These are phyloP conservation scores for Alternaria triticina DNA, from an alignment of 2,329 filamentous ascomycete species.

Conservation along the genomic window DNA sequence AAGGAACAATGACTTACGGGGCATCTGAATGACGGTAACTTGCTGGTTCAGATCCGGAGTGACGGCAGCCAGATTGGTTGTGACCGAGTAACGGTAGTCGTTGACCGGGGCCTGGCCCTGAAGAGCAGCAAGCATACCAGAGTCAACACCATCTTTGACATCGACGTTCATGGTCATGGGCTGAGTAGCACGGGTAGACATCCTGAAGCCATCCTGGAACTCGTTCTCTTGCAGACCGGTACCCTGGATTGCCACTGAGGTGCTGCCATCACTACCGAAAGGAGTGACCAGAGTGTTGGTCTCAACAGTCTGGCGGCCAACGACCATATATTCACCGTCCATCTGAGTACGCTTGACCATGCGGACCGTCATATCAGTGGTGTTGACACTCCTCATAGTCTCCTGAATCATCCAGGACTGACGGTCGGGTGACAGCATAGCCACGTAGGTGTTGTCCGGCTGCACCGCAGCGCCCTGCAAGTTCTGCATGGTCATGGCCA, in stretches of 20 bases:
- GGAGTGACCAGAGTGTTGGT: conserved; percentile 42
- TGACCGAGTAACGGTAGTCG: conserved; percentile 46
- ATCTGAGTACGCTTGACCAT: conserved; percentile 45
- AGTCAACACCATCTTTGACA: conserved; percentile 44
- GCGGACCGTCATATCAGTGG: conserved; percentile 46
- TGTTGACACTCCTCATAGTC: conserved; percentile 46
- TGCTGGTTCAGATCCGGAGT: conserved; percentile 42
- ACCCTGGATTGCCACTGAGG: conserved; percentile 40
- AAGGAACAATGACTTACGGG: conserved; percentile 30
- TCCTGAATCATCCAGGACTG: conserved; percentile 49
- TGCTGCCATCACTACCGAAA: conserved; percentile 36
- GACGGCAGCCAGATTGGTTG: conserved; percentile 44
- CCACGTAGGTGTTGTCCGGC: conserved; percentile 46
- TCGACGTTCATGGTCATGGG: conserved; percentile 47
- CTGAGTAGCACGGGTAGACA: conserved; percentile 44
- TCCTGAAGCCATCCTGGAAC: conserved; percentile 48
- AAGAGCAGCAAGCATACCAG: conserved; percentile 42
- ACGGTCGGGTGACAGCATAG: conserved; percentile 45
- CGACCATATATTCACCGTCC: conserved; percentile 47
- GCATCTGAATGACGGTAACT: conserved; percentile 47
- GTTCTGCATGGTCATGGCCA: conserved; percentile 41
- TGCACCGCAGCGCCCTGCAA: conserved; percentile 38
- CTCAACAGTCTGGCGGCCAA: conserved; percentile 47
- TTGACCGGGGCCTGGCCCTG: conserved; percentile 41
- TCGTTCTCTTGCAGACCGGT: conserved; percentile 49